These are phyloP conservation scores for Bothia castanella DNA, from an alignment of 1,284 basidiomycete genomes.

Conservation along the genomic window DNA sequence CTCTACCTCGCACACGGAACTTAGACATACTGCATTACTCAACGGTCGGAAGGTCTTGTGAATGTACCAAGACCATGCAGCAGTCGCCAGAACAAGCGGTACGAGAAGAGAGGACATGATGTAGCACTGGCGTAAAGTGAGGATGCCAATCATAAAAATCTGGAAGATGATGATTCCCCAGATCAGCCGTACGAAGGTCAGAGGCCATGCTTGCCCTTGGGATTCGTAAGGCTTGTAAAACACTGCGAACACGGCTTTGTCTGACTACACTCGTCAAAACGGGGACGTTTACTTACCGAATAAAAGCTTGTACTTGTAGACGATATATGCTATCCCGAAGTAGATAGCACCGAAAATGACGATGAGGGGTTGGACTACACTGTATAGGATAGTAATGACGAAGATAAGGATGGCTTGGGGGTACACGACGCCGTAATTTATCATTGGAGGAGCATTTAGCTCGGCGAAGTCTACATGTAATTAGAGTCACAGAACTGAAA, in stretches of 20 bases:
- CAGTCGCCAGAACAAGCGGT: conserved; percentile 74
- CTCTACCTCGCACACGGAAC: conserved; percentile 84
- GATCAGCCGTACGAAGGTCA: conserved; percentile 82
- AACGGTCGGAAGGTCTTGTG: conserved; percentile 71
- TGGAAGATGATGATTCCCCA: conserved; percentile 88
- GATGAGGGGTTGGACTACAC: conserved; percentile 92
- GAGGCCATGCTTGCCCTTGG: conserved; percentile 91
- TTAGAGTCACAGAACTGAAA: neutral
- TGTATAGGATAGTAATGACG: conserved; percentile 91
- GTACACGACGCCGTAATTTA: conserved; percentile 91
- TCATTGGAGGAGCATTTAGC: conserved; percentile 94
- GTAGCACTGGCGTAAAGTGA: conserved; percentile 79
- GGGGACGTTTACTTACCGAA: conserved; percentile 62
- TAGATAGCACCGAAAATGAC: conserved; percentile 93
- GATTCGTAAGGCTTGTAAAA: conserved; percentile 94
- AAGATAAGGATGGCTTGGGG: conserved; percentile 95
- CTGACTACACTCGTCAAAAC: neutral
- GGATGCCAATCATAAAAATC: conserved; percentile 91
- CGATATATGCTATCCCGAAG: conserved; percentile 89
- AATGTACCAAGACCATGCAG: conserved; percentile 79
- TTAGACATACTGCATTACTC: conserved; percentile 78
- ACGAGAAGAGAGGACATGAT: conserved; percentile 73
- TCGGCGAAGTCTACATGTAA: conserved; percentile 77
- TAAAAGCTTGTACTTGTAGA: conserved; percentile 96
- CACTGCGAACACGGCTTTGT: conserved; percentile 43